A percentile compares a stretch with the other conserved stretches of the same genome.
phyloP scores from a whole-genome alignment of 768 basidiomycete species.

The Tephrocybe rancida region DNA sequence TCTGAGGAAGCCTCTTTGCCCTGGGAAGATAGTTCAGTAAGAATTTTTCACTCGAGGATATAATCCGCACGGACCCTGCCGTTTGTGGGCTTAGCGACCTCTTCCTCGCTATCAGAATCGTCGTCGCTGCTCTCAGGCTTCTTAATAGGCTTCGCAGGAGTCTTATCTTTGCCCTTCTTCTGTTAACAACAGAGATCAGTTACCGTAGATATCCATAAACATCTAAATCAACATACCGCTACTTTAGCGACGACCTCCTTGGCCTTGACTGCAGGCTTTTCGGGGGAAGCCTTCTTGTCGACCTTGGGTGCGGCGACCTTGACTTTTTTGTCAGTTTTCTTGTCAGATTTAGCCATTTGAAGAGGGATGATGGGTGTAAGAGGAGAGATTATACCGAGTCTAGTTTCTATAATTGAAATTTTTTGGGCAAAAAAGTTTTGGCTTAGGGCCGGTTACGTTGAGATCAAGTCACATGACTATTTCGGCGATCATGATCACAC shows the following conservation, averaged over 20 bases:
- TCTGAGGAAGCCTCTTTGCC: conserved; percentile 40
- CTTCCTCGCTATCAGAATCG: conserved; percentile 32
- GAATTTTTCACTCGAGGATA: neutral
- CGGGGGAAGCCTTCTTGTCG: conserved; percentile 34
- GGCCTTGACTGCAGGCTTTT: conserved; percentile 33
- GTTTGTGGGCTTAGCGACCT: conserved; percentile 22
- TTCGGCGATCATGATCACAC: neutral
- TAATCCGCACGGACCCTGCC: conserved; percentile 30
- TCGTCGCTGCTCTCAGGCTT: conserved; percentile 32
- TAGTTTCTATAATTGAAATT: conserved; percentile 25
- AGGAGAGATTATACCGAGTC: conserved; percentile 10
- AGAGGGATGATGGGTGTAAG: conserved; percentile 18
- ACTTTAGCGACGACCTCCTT: conserved; percentile 48
- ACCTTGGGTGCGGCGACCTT: conserved; percentile 32
- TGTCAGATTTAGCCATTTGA: conserved; percentile 50
- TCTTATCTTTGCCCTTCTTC: conserved; percentile 25
- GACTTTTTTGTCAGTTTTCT: conserved; percentile 45
- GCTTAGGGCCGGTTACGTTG: conserved; percentile 42
- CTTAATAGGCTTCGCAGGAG: conserved; percentile 24
- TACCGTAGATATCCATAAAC: neutral
- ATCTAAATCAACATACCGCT: conserved; percentile 21
- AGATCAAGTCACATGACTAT: conserved; percentile 12
- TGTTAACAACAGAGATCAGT: conserved; percentile 11
- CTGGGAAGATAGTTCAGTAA: conserved; percentile 9
- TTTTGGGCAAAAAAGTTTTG: conserved; percentile 17